Evolutionary conservation across 495 filamentous ascomycete species (phyloP).

Genomic region (Penicillium desertorum): DNA sequence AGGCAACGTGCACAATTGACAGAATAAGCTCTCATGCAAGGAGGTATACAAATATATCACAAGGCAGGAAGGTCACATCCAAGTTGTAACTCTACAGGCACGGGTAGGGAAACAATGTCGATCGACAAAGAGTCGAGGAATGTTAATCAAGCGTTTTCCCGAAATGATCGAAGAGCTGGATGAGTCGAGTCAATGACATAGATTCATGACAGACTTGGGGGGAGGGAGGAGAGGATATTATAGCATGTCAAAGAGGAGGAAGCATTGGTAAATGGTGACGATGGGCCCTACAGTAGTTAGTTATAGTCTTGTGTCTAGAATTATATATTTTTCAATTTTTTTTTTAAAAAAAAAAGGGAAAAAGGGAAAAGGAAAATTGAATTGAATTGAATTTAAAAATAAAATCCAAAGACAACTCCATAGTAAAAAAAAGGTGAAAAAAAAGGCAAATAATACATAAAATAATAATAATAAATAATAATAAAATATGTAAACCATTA

Average conservation of each 20-base stretch:
- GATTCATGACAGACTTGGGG: constrained; percentile 10
- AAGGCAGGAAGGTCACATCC: constrained; percentile 13
- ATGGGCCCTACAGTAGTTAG: constrained; percentile 15
- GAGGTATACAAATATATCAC: constrained; percentile 18
- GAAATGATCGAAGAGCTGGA: neutral
- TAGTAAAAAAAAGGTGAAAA: constrained; percentile 1
- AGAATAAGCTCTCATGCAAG: constrained; percentile 17
- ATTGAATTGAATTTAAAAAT: constrained; percentile 8
- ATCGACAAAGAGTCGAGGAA: constrained; percentile 15
- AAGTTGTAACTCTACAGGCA: constrained; percentile 2
- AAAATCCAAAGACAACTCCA: constrained; percentile 9
- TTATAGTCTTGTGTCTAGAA: constrained; percentile 21
- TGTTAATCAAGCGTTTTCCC: constrained; percentile 2
- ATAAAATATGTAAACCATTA: constrained; percentile 11
- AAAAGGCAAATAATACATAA: constrained; percentile 1
- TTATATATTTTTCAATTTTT: constrained; percentile 7
- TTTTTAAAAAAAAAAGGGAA: constrained; percentile 1
- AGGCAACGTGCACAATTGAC: constrained; percentile 25
- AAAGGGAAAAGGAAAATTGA: constrained; percentile 12
- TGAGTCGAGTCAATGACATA: constrained; percentile 2
- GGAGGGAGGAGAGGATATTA: constrained; percentile 36
- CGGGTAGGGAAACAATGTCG: constrained; percentile 4
- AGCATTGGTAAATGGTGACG: constrained; percentile 13
- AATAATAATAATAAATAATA: constrained; percentile 12
- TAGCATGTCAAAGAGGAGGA: constrained; percentile 14